These are phyloP conservation scores for Fusarium coffeatum DNA, from an alignment of 2,329 filamentous ascomycete genomes.

Conservation along the genomic window DNA sequence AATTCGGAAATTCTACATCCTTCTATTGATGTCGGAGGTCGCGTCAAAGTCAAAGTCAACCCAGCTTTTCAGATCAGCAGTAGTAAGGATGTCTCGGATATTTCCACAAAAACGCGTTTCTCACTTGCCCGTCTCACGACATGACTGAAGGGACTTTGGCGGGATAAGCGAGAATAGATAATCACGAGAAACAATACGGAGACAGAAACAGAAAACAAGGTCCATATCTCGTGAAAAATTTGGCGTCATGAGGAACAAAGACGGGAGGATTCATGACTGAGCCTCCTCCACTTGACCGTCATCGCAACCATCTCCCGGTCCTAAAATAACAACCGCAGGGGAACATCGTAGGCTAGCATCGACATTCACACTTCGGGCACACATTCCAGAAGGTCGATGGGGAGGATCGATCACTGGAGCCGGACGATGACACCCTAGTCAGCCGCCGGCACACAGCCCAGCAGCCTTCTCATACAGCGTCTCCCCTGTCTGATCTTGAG, in stretches of 20 bases:
- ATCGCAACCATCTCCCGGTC: constrained; percentile 16
- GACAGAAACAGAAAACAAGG: neutral
- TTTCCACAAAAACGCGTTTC: constrained; percentile 18
- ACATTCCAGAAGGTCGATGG: constrained; percentile 43
- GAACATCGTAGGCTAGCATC: constrained; percentile 30
- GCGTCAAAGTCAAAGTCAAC: neutral
- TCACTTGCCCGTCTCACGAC: constrained; percentile 7
- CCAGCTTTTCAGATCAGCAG: constrained; percentile 24
- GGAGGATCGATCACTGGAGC: constrained; percentile 34
- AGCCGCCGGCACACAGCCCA: constrained; percentile 14
- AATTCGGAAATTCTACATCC: neutral
- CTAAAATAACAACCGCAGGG: constrained; percentile 36
- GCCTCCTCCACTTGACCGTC: constrained; percentile 10
- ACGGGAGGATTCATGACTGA: neutral
- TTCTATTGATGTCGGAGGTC: neutral
- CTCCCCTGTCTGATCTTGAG: constrained; percentile 4
- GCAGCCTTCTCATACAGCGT: neutral
- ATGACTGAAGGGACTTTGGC: constrained; percentile 3
- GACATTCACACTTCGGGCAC: constrained; percentile 22
- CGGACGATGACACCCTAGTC: constrained; percentile 20
- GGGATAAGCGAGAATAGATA: constrained; percentile 15
- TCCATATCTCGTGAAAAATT: neutral
- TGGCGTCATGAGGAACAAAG: neutral
- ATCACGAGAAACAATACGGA: neutral
- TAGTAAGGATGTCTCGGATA: constrained; percentile 36